phyloP scores from a whole-genome alignment of 257 asterid genomes.

The Gentiana macrophylla region DNA sequence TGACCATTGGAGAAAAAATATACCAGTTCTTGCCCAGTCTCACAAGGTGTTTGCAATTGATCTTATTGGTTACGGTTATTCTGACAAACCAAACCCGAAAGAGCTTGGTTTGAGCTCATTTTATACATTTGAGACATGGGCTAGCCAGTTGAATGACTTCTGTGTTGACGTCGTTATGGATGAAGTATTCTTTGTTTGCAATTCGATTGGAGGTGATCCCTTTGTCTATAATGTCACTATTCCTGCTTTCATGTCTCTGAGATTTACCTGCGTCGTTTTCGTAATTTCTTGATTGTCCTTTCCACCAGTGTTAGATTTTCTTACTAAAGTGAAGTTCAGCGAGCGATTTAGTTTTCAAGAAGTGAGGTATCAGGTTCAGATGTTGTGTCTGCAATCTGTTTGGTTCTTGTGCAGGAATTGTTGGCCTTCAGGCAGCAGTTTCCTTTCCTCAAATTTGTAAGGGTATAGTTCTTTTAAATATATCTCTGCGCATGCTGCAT shows the following conservation, averaged over 20 bases:
- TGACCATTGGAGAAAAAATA: conserved; percentile 96
- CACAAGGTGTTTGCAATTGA: conserved; percentile 91
- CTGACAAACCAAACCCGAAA: conserved; percentile 87
- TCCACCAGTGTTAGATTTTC: too few species aligned
- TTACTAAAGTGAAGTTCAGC: not conserved
- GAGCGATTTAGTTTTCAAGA: not conserved
- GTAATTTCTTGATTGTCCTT: too few species aligned
- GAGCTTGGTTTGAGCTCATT: conserved; percentile 40
- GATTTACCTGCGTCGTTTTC: too few species aligned
- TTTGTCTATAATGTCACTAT: not conserved
- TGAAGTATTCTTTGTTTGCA: conserved; percentile 75
- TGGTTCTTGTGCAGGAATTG: conserved; percentile 48
- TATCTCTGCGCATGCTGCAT: conserved; percentile 91
- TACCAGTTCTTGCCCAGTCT: conserved; percentile 65
- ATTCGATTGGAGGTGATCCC: conserved; percentile 84
- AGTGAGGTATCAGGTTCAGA: not conserved
- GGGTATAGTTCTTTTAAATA: conserved; percentile 73
- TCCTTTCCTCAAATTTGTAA: conserved; percentile 53
- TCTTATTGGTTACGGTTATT: conserved; percentile 92
- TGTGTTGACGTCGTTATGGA: conserved; percentile 58
- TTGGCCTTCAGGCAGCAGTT: conserved; percentile 94
- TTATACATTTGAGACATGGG: conserved; percentile 97
- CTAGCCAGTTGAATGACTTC: conserved; percentile 77
- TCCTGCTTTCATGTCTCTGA: too few species aligned
- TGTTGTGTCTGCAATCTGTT: not conserved